These are phyloP conservation scores for Silene noctiflora DNA, from an alignment of 179 eudicot genomes.

Conservation along the genomic window DNA sequence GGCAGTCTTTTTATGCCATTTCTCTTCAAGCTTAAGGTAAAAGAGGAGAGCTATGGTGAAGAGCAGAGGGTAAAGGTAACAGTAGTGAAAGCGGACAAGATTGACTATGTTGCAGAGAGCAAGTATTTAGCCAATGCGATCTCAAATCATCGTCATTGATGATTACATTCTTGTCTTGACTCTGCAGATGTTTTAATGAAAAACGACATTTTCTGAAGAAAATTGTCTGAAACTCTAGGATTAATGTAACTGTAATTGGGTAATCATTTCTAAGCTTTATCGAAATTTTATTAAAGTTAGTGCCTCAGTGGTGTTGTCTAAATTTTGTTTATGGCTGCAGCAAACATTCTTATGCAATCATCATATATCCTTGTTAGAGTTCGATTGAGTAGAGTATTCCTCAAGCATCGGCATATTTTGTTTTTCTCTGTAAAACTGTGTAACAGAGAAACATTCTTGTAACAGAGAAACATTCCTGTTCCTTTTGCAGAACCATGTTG, in stretches of 20 bases:
- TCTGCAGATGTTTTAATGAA: background rate
- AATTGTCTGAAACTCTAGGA: background rate
- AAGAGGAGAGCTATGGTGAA: conserved; percentile 88
- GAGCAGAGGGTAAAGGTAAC: conserved; percentile 88
- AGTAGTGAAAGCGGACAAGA: conserved; percentile 73
- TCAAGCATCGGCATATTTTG: too few species aligned
- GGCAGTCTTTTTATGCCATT: conserved; percentile 49
- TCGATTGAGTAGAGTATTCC: too few species aligned
- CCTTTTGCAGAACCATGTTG: too few species aligned
- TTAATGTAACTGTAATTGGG: conserved; percentile 4
- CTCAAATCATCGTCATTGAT: conserved; percentile 24
- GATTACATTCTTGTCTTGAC: background rate
- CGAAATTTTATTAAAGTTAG: background rate
- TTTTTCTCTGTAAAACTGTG: too few species aligned
- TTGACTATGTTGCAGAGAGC: conserved; percentile 57
- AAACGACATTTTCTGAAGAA: background rate
- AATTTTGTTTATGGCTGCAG: background rate
- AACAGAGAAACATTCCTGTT: too few species aligned
- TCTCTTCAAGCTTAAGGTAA: conserved; percentile 71
- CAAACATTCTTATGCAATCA: background rate
- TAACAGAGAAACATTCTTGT: too few species aligned
- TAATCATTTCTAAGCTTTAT: background rate
- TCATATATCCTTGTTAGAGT: too few species aligned
- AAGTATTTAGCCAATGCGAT: conserved; percentile 53
- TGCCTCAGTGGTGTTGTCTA: background rate